Evolutionary conservation across 768 basidiomycete genomes (phyloP).

Genomic region (Stropharia rugosoannulata): DNA sequence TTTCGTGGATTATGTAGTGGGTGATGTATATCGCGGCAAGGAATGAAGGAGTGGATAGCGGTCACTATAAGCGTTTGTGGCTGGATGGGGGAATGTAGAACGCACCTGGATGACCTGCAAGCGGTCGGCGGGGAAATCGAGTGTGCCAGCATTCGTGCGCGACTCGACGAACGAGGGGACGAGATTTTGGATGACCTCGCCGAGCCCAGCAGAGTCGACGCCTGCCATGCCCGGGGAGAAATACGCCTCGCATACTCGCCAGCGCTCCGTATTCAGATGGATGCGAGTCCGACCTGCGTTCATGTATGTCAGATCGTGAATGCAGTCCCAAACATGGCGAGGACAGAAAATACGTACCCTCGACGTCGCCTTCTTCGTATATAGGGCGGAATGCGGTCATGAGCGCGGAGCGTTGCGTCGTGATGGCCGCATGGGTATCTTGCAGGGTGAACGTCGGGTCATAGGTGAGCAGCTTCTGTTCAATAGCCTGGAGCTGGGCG

Average conservation of each 20-base stretch:
- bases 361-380: slow-evolving; percentile 74
- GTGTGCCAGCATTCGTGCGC: slow-evolving; percentile 24
- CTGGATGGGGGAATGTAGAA: slow-evolving; percentile 9
- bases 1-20: too few species aligned
- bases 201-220: slow-evolving; percentile 89
- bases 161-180: slow-evolving; percentile 37
- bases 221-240: slow-evolving; percentile 95
- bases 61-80: background rate
- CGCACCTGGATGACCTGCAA: slow-evolving; percentile 71
- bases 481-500: slow-evolving; percentile 66
- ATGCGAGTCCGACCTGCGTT: slow-evolving; percentile 64
- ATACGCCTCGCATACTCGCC: slow-evolving; percentile 89
- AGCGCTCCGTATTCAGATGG: slow-evolving; percentile 88
- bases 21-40: too few species aligned
- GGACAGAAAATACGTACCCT: slow-evolving; percentile 36
- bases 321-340: background rate
- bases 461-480: slow-evolving; percentile 75
- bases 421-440: slow-evolving; percentile 79
- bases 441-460: slow-evolving; percentile 84
- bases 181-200: slow-evolving; percentile 88
- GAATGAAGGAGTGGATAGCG: background rate
- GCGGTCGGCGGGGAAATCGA: slow-evolving; percentile 66
- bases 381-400: slow-evolving; percentile 82
- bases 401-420: slow-evolving; percentile 79
- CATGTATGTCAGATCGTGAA: background rate